A percentile compares a stretch with the other conserved stretches of the same genome.
These are phyloP conservation scores for Tetrahymena borealis DNA, from an alignment of 73 alveolate genomes.

Conservation along the genomic window DNA sequence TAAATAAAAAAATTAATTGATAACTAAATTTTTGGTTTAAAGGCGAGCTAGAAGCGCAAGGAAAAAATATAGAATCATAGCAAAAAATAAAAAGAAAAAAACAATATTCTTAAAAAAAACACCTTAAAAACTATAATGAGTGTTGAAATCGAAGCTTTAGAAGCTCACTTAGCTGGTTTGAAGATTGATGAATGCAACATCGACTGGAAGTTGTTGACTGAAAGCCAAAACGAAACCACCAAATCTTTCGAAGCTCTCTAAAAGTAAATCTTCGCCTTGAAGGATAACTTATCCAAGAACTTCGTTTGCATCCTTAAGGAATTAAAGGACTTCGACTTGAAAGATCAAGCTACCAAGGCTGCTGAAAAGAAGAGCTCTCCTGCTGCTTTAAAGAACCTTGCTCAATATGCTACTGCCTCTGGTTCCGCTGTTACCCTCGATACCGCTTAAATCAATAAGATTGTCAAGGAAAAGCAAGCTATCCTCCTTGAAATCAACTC, in stretches of 20 bases:
- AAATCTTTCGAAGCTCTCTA: not conserved
- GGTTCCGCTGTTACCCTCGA: not conserved
- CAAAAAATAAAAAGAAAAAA: not conserved
- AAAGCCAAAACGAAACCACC: not conserved
- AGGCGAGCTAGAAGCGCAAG: not conserved
- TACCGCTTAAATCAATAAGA: not conserved
- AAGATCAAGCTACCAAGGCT: not conserved
- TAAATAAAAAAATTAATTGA: not conserved
- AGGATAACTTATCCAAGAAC: not conserved
- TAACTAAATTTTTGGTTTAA: not conserved
- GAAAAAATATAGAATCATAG: not conserved
- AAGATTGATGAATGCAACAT: not conserved
- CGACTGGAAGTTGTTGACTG: not conserved
- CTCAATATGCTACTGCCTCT: not conserved
- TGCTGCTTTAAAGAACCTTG: not conserved
- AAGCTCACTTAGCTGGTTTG: not conserved
- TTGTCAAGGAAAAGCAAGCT: not conserved
- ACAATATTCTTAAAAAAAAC: not conserved
- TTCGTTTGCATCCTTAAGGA: slow-evolving; percentile 1
- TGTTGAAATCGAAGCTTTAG: not conserved
- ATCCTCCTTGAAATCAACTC: not conserved
- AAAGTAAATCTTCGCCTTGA: not conserved
- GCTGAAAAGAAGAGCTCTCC: slow-evolving; percentile 3
- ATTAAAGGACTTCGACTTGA: not conserved
- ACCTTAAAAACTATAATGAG: not conserved